phyloP scores from a whole-genome alignment of 306 rosid species.

The Carpinus viminea region DNA sequence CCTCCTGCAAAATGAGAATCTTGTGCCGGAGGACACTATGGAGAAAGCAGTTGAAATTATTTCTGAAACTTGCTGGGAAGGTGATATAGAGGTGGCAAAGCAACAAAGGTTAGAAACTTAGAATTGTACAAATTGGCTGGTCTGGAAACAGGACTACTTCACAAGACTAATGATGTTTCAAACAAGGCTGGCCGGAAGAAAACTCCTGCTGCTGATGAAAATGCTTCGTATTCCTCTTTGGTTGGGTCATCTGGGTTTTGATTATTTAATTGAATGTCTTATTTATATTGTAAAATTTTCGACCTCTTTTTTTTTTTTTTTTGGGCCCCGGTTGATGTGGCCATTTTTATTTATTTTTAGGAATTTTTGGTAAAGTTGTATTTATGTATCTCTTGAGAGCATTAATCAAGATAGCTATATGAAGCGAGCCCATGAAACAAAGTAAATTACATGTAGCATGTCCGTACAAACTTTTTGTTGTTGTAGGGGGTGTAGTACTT shows the following conservation, averaged over 20 bases:
- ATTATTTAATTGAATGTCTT: background rate
- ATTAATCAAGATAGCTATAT: background rate
- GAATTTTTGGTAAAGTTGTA: background rate
- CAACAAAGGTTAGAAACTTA: conserved; percentile 47
- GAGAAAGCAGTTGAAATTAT: conserved; percentile 79
- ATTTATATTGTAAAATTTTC: background rate
- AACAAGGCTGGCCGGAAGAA: conserved; percentile 42
- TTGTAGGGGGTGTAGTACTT: too few relatives aligned
- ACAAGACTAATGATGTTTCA: conserved; percentile 35
- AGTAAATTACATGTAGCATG: too few relatives aligned
- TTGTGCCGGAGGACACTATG: conserved; percentile 54
- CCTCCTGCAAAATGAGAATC: conserved; percentile 79
- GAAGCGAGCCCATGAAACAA: too few relatives aligned
- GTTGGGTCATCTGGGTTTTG: conserved; percentile 88
- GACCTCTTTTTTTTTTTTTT: background rate
- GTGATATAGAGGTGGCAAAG: conserved; percentile 59
- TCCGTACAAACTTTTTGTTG: too few relatives aligned
- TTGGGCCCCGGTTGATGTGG: background rate
- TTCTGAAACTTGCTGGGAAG: conserved; percentile 93
- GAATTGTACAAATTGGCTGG: conserved; percentile 61
- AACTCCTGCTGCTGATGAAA: conserved; percentile 54
- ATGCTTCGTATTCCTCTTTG: conserved; percentile 84
- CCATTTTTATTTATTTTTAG: background rate
- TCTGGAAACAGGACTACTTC: conserved; percentile 43
- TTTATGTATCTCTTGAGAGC: background rate